Evolutionary conservation across 495 filamentous ascomycete species (phyloP).

Genomic region (Hypoxylon intermedium): DNA sequence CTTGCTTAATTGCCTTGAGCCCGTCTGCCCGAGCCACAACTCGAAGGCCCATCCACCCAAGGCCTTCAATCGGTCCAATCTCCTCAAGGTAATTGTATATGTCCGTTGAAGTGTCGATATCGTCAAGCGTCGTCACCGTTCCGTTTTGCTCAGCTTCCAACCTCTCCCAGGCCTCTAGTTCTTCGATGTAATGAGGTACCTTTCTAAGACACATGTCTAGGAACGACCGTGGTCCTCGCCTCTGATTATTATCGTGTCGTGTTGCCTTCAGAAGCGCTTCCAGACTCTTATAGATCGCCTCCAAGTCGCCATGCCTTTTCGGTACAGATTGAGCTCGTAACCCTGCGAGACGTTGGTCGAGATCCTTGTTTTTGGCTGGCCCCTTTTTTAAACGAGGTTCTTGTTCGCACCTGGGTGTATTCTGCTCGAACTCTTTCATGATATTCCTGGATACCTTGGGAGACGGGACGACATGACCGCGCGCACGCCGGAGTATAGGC

Average conservation of each 20-base stretch:
- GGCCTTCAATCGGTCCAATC: constrained; percentile 55
- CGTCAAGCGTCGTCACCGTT: constrained; percentile 48
- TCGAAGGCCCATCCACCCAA: constrained; percentile 71
- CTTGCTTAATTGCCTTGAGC: constrained; percentile 59
- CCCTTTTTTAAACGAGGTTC: constrained; percentile 14
- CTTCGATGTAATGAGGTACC: constrained; percentile 68
- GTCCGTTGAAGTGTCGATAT: constrained; percentile 49
- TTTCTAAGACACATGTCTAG: constrained; percentile 70
- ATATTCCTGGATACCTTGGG: constrained; percentile 3
- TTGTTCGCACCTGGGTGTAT: constrained; percentile 4
- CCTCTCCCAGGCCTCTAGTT: constrained; percentile 62
- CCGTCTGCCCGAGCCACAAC: constrained; percentile 72
- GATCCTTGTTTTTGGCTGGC: constrained; percentile 20
- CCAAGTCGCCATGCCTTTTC: constrained; percentile 30
- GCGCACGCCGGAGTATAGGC: constrained; percentile 37
- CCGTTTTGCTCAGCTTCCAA: constrained; percentile 60
- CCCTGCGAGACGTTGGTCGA: constrained; percentile 31
- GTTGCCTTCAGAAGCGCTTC: constrained; percentile 59
- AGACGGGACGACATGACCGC: constrained; percentile 26
- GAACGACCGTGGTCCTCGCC: constrained; percentile 61
- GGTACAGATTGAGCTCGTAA: constrained; percentile 22
- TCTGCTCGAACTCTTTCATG: neutral
- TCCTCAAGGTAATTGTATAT: constrained; percentile 74
- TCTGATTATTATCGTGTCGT: constrained; percentile 26
- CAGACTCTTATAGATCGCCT: constrained; percentile 56